Conservation (phyloP, 2,329 filamentous ascomycete species). For the Xylariaceae sp. region DNA sequence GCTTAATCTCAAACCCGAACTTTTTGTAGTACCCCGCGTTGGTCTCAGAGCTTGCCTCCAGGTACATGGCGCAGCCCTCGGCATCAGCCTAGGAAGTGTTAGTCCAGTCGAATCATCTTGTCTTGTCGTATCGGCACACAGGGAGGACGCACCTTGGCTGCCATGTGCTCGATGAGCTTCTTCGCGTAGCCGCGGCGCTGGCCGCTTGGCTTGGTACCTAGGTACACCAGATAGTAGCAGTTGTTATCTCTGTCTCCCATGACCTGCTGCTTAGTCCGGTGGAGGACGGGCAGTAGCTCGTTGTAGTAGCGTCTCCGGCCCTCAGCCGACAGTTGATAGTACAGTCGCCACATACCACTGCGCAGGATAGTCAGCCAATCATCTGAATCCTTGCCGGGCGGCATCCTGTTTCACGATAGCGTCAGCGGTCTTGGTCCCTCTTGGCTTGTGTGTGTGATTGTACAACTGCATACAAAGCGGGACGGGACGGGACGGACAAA, state of each 20-base stretch:
- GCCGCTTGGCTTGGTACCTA: constrained; percentile 67
- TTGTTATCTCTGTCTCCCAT: constrained; percentile 61
- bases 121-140: neutral
- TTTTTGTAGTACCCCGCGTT: constrained; percentile 70
- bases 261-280: constrained; percentile 63
- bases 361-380: constrained; percentile 66
- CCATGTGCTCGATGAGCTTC: constrained; percentile 66
- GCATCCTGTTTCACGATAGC: constrained; percentile 51
- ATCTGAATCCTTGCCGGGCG: constrained; percentile 67
- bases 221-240: constrained; percentile 77
- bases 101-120: neutral
- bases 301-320: constrained; percentile 68
- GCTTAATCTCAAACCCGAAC: constrained; percentile 64
- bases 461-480: too few species aligned
- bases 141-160: constrained; percentile 46
- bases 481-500: neutral
- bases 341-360: constrained; percentile 71
- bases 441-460: too few species aligned
- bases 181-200: constrained; percentile 68
- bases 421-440: constrained; percentile 7
- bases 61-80: constrained; percentile 64
- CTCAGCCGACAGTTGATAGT: constrained; percentile 67
- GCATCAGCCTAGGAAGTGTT: constrained; percentile 52
- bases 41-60: constrained; percentile 66
- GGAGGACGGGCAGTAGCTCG: constrained; percentile 70